Base-by-base conservation (phyloP, 1,139 yeast species). In the Debaryomyces fabryi region DNA sequence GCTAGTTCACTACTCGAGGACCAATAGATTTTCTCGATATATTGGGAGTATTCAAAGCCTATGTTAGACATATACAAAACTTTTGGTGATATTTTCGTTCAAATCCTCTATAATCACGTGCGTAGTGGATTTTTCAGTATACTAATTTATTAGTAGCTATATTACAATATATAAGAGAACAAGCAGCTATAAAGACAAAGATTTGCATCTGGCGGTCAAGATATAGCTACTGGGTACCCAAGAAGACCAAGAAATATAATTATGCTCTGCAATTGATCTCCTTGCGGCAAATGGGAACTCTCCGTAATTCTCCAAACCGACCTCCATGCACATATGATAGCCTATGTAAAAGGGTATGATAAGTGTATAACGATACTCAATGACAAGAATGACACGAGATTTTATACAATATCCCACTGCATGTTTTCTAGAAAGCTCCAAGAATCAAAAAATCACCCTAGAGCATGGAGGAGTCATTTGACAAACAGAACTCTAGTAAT, bases 401-500 rank as follows among this genome's bases (percentile, higher is more conserved):
- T 12, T n/a, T 27, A 12, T 27, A 27, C 3, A 12, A 9, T n/a
- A 27, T 5, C 13, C 13, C 13, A 24, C n/a, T 4, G 13, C 13
- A 27, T 27, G 30, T n/a, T 27, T 12, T 27, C 30, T 12, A 27
- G 4, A 21, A 6, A 18, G 20, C 20, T 32, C 20, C 9, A 32
- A 32, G 20, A 5, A 7, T 32, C 7, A n/a, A 12, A 27, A 16
- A 18, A 16, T 8, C 13, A 45, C 13, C 18, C 29, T 38, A 46
- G 27, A 52, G 46, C 47, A 50, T 42, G 40, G 55, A 52, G n/a
- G 66, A 57, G 46, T 71, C 71, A 46, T 67, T 67, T 34, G 75
- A 76, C 54, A 81, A 70, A 55, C 85, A 81, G 63, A 76, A 83
- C 49, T 83, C 80, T 35, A 89, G 67, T 48, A 88, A 71, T 60